phyloP scores from a whole-genome alignment of 106 monocot species.

The Acorus calamus region DNA sequence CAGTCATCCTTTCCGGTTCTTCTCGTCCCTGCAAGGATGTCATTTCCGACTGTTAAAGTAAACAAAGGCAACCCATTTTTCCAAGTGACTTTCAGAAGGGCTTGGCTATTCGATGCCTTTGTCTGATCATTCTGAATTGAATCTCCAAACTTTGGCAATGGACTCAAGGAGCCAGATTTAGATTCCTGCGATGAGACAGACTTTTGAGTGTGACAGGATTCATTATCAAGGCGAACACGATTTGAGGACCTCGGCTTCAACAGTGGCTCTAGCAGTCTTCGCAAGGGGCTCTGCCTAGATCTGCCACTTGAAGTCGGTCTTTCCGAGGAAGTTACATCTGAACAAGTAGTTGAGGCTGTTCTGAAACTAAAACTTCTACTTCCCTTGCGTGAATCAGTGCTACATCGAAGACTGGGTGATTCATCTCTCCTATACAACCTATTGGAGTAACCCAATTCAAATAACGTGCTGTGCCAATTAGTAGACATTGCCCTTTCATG shows the following conservation, averaged over 20 bases:
- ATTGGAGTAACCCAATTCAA: no score
- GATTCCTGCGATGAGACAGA: no score
- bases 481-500: no score
- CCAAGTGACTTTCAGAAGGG: slow-evolving; percentile 72
- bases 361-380: slow-evolving; percentile 39
- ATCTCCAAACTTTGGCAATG: neutral
- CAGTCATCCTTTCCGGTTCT: slow-evolving; percentile 23
- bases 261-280: slow-evolving; percentile 66
- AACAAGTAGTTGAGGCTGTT: slow-evolving; percentile 14
- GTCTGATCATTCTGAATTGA: slow-evolving; percentile 14
- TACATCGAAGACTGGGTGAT: neutral
- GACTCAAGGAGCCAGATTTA: slow-evolving; percentile 1
- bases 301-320: slow-evolving; percentile 18
- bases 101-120: slow-evolving; percentile 32
- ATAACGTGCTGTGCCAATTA: no score
- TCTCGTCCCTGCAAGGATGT: slow-evolving; percentile 68
- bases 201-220: no score
- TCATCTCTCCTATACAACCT: slow-evolving; percentile 1
- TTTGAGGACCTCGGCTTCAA: slow-evolving; percentile 36
- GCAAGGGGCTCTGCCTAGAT: slow-evolving; percentile 39
- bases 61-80: slow-evolving; percentile 70
- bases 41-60: slow-evolving; percentile 57
- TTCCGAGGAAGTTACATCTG: slow-evolving; percentile 20
- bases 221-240: neutral
- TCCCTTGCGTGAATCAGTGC: slow-evolving; percentile 8